Conservation (phyloP, 2,329 filamentous ascomycete genomes). For the Metarhizium brunneum region DNA sequence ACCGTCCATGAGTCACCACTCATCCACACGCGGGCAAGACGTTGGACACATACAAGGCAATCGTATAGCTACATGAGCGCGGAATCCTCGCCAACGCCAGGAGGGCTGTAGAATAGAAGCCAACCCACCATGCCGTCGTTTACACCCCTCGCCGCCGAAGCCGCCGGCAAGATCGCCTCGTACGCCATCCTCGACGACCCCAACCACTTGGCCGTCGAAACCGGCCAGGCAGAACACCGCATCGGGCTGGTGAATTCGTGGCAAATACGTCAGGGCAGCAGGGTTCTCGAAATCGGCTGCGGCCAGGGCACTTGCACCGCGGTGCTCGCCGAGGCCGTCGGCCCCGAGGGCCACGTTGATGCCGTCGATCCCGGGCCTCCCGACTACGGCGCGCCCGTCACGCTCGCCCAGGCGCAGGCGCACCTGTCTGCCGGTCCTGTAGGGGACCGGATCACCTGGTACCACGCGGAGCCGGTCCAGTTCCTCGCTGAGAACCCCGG, state of each 20-base stretch:
- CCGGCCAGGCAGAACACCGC: slow-evolving; percentile 24
- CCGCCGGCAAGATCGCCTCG: background rate
- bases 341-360: slow-evolving; percentile 33
- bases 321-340: slow-evolving; percentile 39
- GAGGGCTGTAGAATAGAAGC: too few relatives aligned
- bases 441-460: slow-evolving; percentile 33
- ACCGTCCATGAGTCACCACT: too few relatives aligned
- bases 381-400: slow-evolving; percentile 41
- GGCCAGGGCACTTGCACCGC: slow-evolving; percentile 50
- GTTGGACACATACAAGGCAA: too few relatives aligned
- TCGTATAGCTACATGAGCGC: too few relatives aligned
- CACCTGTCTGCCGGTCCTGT: slow-evolving; percentile 31
- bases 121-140: background rate
- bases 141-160: background rate
- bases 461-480: slow-evolving; percentile 24
- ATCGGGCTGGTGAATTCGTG: slow-evolving; percentile 25
- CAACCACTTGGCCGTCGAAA: slow-evolving; percentile 10
- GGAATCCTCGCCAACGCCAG: too few relatives aligned
- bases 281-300: slow-evolving; percentile 48
- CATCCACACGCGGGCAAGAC: too few relatives aligned
- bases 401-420: slow-evolving; percentile 37
- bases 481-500: slow-evolving; percentile 21
- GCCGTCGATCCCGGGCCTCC: slow-evolving; percentile 42
- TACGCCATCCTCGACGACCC: slow-evolving; percentile 5
- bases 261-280: slow-evolving; percentile 27